Evolutionary conservation across 2,329 filamentous ascomycete species (phyloP).

Genomic region (Botrytis tulipae): DNA sequence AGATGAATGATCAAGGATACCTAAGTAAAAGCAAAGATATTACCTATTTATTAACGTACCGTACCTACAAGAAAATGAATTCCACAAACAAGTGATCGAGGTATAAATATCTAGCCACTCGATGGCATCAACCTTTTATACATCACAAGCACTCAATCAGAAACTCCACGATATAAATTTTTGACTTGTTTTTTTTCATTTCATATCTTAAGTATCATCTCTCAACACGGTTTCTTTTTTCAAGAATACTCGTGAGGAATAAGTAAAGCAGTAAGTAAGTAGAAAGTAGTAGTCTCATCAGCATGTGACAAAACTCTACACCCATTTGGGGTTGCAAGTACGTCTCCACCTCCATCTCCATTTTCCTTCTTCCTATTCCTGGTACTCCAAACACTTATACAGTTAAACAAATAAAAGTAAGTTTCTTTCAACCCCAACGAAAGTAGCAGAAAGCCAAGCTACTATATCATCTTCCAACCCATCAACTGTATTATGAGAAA

Average conservation of each 20-base stretch:
- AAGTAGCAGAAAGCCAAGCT: slow-evolving; percentile 9
- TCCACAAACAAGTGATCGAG: background rate
- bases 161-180: background rate
- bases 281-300: background rate
- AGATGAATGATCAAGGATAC: background rate
- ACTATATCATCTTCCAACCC: background rate
- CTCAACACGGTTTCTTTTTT: background rate
- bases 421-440: slow-evolving; percentile 4
- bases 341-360: background rate
- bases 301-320: slow-evolving; percentile 1
- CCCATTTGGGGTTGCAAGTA: background rate
- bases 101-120: background rate
- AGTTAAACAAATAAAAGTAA: slow-evolving; percentile 7
- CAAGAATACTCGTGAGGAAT: background rate
- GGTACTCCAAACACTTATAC: slow-evolving; percentile 3
- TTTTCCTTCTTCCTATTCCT: slow-evolving; percentile 1
- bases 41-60: background rate
- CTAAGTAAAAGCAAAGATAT: background rate
- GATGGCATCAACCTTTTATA: background rate
- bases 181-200: slow-evolving; percentile 15
- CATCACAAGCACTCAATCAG: background rate
- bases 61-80: background rate
- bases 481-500: background rate
- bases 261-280: slow-evolving; percentile 6
- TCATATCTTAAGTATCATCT: background rate